These are phyloP conservation scores for Aspergillus ustus DNA, from an alignment of 2,329 filamentous ascomycete genomes.

Conservation along the genomic window DNA sequence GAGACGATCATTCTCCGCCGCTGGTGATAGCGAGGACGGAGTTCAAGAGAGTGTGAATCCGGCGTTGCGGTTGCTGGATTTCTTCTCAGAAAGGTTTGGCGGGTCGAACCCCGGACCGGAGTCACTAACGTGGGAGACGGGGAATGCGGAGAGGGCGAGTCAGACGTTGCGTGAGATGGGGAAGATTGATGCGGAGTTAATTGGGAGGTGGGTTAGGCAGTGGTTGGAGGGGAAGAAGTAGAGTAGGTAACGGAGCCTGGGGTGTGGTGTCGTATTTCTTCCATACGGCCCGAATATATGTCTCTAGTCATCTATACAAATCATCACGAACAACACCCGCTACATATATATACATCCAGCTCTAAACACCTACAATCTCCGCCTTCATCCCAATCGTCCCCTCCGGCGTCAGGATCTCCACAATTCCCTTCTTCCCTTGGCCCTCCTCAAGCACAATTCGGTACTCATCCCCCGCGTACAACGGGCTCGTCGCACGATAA, in stretches of 20 bases:
- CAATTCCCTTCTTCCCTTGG: slow-evolving; percentile 32
- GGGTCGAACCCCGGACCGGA: neutral
- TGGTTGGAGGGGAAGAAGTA: neutral
- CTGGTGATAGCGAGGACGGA: neutral
- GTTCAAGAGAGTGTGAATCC: neutral
- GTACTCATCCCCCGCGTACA: slow-evolving; percentile 56
- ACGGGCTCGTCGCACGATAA: slow-evolving; percentile 55
- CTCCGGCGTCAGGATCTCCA: slow-evolving; percentile 40
- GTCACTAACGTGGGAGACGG: neutral
- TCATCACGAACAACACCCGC: too few species aligned
- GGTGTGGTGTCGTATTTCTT: too few species aligned
- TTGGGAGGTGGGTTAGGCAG: slow-evolving; percentile 1
- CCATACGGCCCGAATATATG: neutral
- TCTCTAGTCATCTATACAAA: neutral
- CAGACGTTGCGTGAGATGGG: neutral
- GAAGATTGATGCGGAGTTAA: slow-evolving; percentile 2
- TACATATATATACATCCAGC: too few species aligned
- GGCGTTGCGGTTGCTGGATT: slow-evolving; percentile 3
- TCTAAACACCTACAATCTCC: slow-evolving; percentile 31
- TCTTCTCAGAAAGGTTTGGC: slow-evolving; percentile 2
- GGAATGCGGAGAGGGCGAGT: neutral
- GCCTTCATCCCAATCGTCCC: slow-evolving; percentile 45
- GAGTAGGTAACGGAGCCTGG: neutral
- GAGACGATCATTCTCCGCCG: neutral
- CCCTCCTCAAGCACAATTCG: slow-evolving; percentile 48